These are phyloP conservation scores for Aegilops tauschii DNA, from an alignment of 176 grass and related monocot genomes.

Conservation along the genomic window DNA sequence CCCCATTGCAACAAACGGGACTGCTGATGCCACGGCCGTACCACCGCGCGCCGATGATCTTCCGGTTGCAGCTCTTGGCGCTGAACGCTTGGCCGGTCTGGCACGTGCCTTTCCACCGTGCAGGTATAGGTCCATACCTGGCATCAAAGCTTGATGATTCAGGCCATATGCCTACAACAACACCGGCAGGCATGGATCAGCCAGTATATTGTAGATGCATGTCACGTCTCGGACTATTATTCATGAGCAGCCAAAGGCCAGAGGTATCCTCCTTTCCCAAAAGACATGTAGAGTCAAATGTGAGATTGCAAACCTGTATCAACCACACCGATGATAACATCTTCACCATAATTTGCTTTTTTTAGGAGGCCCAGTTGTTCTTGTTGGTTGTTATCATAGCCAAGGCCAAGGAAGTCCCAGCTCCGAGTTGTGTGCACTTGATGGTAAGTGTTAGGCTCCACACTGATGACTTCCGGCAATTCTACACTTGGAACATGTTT, in stretches of 20 bases:
- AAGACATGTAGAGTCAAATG: not conserved
- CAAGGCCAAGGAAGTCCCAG: conserved; percentile 38
- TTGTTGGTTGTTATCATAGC: not conserved
- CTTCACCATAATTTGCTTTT: conserved; percentile 41
- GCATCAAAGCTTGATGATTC: too few relatives aligned
- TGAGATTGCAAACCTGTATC: conserved; percentile 15
- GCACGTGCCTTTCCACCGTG: too few relatives aligned
- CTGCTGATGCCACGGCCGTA: not conserved
- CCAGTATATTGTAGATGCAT: not conserved
- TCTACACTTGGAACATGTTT: not conserved
- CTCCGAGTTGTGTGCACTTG: conserved; percentile 33
- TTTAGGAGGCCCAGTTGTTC: not conserved
- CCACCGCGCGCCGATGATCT: too few relatives aligned
- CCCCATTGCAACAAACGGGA: too few relatives aligned
- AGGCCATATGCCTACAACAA: conserved; percentile 32
- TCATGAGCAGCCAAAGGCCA: too few relatives aligned
- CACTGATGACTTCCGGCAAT: conserved; percentile 30
- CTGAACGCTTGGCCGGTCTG: too few relatives aligned
- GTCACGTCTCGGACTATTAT: not conserved
- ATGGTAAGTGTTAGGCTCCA: conserved; percentile 6
- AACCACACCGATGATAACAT: conserved; percentile 36
- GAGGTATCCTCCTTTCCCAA: too few relatives aligned
- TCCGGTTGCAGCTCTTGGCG: too few relatives aligned
- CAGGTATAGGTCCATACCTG: too few relatives aligned
- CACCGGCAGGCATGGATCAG: not conserved